These are phyloP conservation scores for Talaromyces liani DNA, from an alignment of 495 filamentous ascomycete genomes.

Conservation along the genomic window DNA sequence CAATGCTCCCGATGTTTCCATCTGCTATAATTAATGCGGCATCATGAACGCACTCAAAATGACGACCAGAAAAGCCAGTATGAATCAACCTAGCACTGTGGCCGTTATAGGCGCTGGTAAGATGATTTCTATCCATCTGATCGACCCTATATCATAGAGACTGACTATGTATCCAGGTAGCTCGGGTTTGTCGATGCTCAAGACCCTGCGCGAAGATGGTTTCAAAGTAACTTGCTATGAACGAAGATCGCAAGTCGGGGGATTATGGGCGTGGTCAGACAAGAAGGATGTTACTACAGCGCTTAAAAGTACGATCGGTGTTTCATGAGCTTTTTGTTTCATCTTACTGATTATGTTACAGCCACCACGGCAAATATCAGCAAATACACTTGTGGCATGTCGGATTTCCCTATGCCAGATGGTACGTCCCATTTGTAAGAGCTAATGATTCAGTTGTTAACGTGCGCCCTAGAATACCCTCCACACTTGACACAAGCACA, in stretches of 20 bases:
- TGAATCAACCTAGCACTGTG: neutral
- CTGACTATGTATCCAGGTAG: neutral
- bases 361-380: slow-evolving; percentile 4
- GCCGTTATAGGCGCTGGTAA: slow-evolving; percentile 3
- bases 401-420: slow-evolving; percentile 28
- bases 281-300: slow-evolving; percentile 15
- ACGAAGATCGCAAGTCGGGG: slow-evolving; percentile 23
- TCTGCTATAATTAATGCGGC: neutral
- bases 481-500: neutral
- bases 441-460: neutral
- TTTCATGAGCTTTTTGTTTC: neutral
- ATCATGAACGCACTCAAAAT: neutral
- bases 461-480: neutral
- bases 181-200: slow-evolving; percentile 24
- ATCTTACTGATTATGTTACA: neutral
- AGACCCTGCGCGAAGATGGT: slow-evolving; percentile 29
- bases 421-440: slow-evolving; percentile 13
- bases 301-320: neutral
- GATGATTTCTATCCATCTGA: neutral
- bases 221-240: slow-evolving; percentile 26
- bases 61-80: neutral
- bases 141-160: neutral
- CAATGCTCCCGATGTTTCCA: neutral
- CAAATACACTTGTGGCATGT: slow-evolving; percentile 1
- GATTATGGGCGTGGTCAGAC: slow-evolving; percentile 24